Evolutionary conservation across 805 yeast species (phyloP), one percentile per base, ranked within the genome.

Genomic region (Candida ponderosae): DNA sequence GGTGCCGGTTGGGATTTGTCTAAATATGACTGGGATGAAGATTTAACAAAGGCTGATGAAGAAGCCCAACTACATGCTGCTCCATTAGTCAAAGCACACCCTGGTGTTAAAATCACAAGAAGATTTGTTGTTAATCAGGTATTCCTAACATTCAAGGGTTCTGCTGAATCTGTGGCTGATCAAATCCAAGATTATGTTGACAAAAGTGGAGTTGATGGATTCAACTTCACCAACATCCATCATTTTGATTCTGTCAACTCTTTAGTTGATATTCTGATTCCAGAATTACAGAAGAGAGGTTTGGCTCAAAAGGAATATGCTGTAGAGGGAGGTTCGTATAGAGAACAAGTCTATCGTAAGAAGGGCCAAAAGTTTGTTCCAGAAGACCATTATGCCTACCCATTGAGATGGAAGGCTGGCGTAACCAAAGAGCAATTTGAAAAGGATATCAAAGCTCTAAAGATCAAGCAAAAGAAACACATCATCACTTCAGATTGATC

Each of bases 171-270:
- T 29, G 67, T 67, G 15, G 68, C 69, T 4, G 66, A 66, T 39
- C 55, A 56, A 33, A 51, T 66, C 29, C 65, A 65, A 41, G 44
- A 53, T 35, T 66, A 68, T 66, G 63, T 62, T 13, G 66, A 64
- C 17, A 48, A 54, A 16, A 56, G 66, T 5, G 65, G 56, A 33
- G 59, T 66, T 17, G 72, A 67, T 41, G 72, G 72, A 1, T 67
- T 67, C 46, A 66, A 66, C 39, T 53, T 66, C 36, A 60, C 66
- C 1, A 61, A 67, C 40, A 58, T 66, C 10, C 47, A 61, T n/a
- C 41, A 53, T 11, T 71, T 72, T 15, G 65, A 60, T 10, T 47
- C 62, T 7, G 65, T 60, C 40, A 63, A 63, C 40, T 68, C 65
- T 13, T 45, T 65, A n/a, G 62, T 64, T 20, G 60, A 65, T 16